These are phyloP conservation scores for Helicostylum pulchrum DNA, from an alignment of 192 early-diverging fungal species.

Conservation along the genomic window DNA sequence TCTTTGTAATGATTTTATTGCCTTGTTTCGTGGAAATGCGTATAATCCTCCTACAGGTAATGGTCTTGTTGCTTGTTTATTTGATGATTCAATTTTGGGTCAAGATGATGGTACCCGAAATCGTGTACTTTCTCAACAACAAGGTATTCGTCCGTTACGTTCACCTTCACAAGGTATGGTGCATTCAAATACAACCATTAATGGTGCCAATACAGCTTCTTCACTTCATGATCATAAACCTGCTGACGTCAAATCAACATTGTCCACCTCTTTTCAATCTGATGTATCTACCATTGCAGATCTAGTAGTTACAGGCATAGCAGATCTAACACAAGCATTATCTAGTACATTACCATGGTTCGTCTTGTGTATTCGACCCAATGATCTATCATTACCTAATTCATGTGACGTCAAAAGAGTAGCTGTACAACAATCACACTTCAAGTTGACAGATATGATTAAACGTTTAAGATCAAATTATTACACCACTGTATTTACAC, in stretches of 20 bases:
- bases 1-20: constrained; percentile 79
- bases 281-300: constrained; percentile 21
- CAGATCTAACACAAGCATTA: constrained; percentile 12
- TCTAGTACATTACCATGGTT: constrained; percentile 66
- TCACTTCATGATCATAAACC: constrained; percentile 2
- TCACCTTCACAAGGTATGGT: background rate
- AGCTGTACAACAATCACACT: constrained; percentile 61
- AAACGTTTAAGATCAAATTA: constrained; percentile 57
- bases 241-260: constrained; percentile 3
- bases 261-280: background rate
- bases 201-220: background rate
- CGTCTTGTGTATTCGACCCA: constrained; percentile 72
- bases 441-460: constrained; percentile 64
- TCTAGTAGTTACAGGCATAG: constrained; percentile 9
- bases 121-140: constrained; percentile 17
- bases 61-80: constrained; percentile 68
- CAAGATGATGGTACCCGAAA: constrained; percentile 13
- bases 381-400: constrained; percentile 55
- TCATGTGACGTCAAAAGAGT: constrained; percentile 66
- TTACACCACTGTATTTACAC: constrained; percentile 71
- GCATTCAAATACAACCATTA: background rate
- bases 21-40: constrained; percentile 73
- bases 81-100: constrained; percentile 32
- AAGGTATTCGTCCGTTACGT: constrained; percentile 11
- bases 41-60: constrained; percentile 67